phyloP scores from a whole-genome alignment of 495 filamentous ascomycete species.

The Penicillium macrosclerotiorum region DNA sequence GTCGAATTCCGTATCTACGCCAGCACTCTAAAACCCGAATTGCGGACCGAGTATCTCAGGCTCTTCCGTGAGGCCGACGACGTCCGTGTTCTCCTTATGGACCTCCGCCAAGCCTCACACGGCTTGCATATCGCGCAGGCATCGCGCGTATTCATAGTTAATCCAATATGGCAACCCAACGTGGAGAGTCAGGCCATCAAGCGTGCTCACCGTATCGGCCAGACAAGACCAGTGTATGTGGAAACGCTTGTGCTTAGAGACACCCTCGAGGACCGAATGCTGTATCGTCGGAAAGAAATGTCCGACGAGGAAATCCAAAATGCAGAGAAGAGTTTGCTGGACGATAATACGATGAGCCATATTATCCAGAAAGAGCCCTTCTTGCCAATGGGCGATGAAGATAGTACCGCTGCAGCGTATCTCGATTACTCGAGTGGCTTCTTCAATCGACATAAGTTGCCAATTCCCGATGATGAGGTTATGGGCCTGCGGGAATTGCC shows the following conservation, averaged over 20 bases:
- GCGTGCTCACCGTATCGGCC: constrained; percentile 84
- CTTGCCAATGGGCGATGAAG: constrained; percentile 52
- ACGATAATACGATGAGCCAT: constrained; percentile 71
- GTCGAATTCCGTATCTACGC: constrained; percentile 83
- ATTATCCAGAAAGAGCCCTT: constrained; percentile 76
- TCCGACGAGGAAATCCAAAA: constrained; percentile 68
- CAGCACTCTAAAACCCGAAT: constrained; percentile 57
- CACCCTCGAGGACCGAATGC: constrained; percentile 84
- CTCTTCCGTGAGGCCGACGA: constrained; percentile 67
- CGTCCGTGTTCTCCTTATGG: constrained; percentile 80
- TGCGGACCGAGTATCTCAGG: constrained; percentile 68
- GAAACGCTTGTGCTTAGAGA: constrained; percentile 81
- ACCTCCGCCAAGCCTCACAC: constrained; percentile 81
- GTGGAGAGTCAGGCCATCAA: constrained; percentile 92
- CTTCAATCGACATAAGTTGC: constrained; percentile 41
- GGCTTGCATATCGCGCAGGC: constrained; percentile 82
- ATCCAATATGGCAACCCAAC: constrained; percentile 80
- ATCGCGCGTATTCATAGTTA: constrained; percentile 86
- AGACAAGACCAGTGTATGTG: constrained; percentile 74
- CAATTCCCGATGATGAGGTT: constrained; percentile 33
- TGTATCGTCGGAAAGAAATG: constrained; percentile 73
- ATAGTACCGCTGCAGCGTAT: constrained; percentile 19
- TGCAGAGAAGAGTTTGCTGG: constrained; percentile 64
- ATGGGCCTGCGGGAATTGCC: not conserved
- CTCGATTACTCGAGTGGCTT: constrained; percentile 30